Percentiles rank a stretch among this genome's conserved stretches.
Conservation (phyloP, 2,329 filamentous ascomycete species). For the Ceratocystis cacaofunesta region DNA sequence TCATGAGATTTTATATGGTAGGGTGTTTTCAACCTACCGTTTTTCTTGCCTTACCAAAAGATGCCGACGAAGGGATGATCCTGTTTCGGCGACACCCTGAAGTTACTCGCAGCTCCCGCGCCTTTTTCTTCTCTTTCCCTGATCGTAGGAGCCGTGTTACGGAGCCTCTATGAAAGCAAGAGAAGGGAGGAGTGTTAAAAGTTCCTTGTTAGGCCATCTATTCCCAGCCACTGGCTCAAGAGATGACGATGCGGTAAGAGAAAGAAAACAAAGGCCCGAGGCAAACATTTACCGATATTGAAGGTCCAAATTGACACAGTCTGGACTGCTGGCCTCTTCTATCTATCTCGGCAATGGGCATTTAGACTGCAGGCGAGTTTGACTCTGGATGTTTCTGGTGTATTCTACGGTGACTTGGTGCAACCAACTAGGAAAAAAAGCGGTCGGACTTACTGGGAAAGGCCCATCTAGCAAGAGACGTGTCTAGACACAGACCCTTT, state of each 20-base stretch:
- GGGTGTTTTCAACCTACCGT: neutral
- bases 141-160: neutral
- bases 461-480: neutral
- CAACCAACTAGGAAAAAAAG: neutral
- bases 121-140: neutral
- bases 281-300: neutral
- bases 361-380: neutral
- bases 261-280: neutral
- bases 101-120: neutral
- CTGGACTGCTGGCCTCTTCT: neutral
- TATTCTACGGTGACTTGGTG: neutral
- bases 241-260: neutral
- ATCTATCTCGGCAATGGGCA: neutral
- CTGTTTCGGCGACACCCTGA: neutral
- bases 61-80: neutral
- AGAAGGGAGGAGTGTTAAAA: neutral
- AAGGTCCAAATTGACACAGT: neutral
- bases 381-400: slow-evolving; percentile 3
- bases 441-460: neutral
- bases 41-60: neutral
- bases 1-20: neutral
- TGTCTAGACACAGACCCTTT: neutral
- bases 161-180: neutral
- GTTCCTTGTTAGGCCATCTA: neutral
- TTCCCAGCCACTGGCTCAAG: neutral